phyloP scores from a whole-genome alignment of 2,329 filamentous ascomycete species.

The Colletotrichum filicis region DNA sequence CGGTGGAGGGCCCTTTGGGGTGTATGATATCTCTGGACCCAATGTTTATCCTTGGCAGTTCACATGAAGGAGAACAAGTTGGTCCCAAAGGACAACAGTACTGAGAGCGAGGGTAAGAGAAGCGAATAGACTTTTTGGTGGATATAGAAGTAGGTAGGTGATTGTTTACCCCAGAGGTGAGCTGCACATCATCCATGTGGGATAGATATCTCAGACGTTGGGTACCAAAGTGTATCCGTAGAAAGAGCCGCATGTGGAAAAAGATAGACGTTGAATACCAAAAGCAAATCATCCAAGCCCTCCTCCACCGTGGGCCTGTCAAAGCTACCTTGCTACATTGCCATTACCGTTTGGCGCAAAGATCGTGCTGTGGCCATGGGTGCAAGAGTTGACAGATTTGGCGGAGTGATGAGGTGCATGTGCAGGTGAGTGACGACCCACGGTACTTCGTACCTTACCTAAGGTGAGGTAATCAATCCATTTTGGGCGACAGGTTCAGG shows the following conservation, averaged over 20 bases:
- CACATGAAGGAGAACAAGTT: too few species aligned
- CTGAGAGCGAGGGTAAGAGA: too few species aligned
- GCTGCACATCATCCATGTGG: neutral
- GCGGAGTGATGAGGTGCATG: slow-evolving; percentile 6
- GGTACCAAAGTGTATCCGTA: neutral
- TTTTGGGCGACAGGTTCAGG: slow-evolving; percentile 1
- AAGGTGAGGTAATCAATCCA: neutral
- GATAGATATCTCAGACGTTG: neutral
- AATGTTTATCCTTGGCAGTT: too few species aligned
- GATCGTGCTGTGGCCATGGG: slow-evolving; percentile 1
- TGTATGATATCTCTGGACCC: slow-evolving; percentile 11
- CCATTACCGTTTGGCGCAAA: neutral
- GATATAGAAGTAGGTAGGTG: neutral
- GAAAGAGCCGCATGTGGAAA: neutral
- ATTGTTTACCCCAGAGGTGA: neutral
- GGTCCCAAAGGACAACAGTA: too few species aligned
- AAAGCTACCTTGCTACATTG: neutral
- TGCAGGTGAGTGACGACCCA: neutral
- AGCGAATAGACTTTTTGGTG: neutral
- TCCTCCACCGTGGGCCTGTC: neutral
- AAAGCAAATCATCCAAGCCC: slow-evolving; percentile 1
- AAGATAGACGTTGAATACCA: neutral
- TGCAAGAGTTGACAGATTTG: slow-evolving; percentile 15
- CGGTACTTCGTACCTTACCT: too few species aligned
- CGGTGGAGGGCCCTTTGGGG: slow-evolving; percentile 77